phyloP scores from a whole-genome alignment of 192 early-diverging fungal genomes.

The Spizellomyces punctatus region DNA sequence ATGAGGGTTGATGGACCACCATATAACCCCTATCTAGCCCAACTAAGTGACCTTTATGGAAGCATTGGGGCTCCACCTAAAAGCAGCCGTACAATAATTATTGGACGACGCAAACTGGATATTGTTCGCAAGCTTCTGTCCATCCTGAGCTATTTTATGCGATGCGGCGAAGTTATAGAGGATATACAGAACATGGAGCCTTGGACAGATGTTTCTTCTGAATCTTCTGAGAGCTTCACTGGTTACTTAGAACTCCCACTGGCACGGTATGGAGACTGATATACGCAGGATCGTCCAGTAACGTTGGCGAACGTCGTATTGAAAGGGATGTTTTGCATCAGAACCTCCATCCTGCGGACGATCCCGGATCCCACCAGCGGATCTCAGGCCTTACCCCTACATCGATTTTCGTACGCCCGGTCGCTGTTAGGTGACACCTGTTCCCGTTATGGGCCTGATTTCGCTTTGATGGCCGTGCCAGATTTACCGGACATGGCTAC shows the following conservation, averaged over 20 bases:
- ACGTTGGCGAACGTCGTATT: background rate
- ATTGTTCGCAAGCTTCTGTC: slow-evolving; percentile 10
- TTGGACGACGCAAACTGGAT: slow-evolving; percentile 1
- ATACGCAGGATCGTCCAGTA: background rate
- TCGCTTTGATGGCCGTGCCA: slow-evolving; percentile 19
- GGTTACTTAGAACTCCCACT: slow-evolving; percentile 5
- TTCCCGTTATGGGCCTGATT: slow-evolving; percentile 12
- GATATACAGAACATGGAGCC: slow-evolving; percentile 25
- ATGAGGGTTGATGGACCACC: background rate
- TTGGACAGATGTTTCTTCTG: background rate
- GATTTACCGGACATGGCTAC: background rate
- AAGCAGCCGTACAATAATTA: slow-evolving; percentile 19
- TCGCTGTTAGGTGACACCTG: slow-evolving; percentile 8
- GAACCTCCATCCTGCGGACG: background rate
- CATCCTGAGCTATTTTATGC: slow-evolving; percentile 36
- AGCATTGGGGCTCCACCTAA: slow-evolving; percentile 13
- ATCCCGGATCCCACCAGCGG: slow-evolving; percentile 6
- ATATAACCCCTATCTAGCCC: slow-evolving; percentile 32
- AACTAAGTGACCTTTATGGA: slow-evolving; percentile 35
- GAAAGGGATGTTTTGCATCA: background rate
- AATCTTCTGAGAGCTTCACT: background rate
- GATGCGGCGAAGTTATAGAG: slow-evolving; percentile 34
- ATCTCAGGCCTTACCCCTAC: background rate
- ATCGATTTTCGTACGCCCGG: slow-evolving; percentile 2
- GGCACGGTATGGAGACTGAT: slow-evolving; percentile 2